phyloP scores from a whole-genome alignment of 148 eudicot genomes.

The Chenopodium album region DNA sequence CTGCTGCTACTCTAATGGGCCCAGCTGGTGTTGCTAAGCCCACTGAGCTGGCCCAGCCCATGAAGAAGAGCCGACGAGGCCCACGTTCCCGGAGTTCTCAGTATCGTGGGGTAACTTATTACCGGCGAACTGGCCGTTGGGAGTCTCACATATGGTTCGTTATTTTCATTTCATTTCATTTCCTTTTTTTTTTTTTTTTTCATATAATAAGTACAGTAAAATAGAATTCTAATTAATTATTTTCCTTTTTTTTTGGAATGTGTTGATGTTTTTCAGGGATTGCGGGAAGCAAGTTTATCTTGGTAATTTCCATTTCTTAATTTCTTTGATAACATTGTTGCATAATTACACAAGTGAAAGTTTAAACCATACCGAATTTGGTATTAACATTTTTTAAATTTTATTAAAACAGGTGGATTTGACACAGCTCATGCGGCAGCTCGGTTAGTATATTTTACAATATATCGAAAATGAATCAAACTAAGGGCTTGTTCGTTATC shows the following conservation, averaged over 20 bases:
- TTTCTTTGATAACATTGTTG: too few species aligned
- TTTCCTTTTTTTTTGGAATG: neutral
- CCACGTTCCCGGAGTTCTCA: slow-evolving; percentile 94
- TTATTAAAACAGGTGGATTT: slow-evolving; percentile 63
- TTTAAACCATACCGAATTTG: too few species aligned
- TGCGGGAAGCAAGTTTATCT: slow-evolving; percentile 99
- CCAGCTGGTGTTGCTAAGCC: slow-evolving; percentile 22
- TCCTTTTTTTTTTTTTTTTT: neutral
- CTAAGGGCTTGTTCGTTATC: neutral
- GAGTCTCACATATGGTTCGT: slow-evolving; percentile 92
- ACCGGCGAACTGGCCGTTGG: slow-evolving; percentile 97
- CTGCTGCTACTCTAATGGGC: neutral
- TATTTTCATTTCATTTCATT: too few species aligned
- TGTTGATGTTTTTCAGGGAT: slow-evolving; percentile 61
- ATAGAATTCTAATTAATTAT: neutral
- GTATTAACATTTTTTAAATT: too few species aligned
- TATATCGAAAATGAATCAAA: neutral
- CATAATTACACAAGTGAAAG: too few species aligned
- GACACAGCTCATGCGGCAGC: slow-evolving; percentile 99
- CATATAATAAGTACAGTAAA: too few species aligned
- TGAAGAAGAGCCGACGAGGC: slow-evolving; percentile 86
- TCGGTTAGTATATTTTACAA: slow-evolving; percentile 46
- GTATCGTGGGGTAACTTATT: slow-evolving; percentile 87
- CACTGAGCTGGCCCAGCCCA: slow-evolving; percentile 41
- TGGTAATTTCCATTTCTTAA: slow-evolving; percentile 39